phyloP scores from a whole-genome alignment of 2,329 filamentous ascomycete genomes.

The Onygenales sp. region DNA sequence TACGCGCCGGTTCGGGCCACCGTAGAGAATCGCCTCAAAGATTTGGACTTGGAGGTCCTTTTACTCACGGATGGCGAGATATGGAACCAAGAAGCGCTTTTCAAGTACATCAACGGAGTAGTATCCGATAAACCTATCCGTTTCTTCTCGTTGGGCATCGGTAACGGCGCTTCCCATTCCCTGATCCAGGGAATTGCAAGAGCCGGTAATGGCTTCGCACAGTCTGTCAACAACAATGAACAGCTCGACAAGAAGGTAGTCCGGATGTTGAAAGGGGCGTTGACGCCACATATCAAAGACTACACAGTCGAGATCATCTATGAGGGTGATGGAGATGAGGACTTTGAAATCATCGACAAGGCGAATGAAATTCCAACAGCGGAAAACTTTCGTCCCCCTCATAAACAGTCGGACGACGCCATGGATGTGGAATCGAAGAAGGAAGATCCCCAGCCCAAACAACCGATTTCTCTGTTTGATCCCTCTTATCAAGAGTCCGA shows the following conservation, averaged over 20 bases:
- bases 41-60: constrained; percentile 44
- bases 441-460: constrained; percentile 16
- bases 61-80: constrained; percentile 49
- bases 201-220: constrained; percentile 51
- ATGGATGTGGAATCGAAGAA: constrained; percentile 11
- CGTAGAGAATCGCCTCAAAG: constrained; percentile 36
- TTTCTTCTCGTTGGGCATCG: constrained; percentile 49
- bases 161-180: constrained; percentile 44
- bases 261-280: constrained; percentile 62
- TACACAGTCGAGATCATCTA: constrained; percentile 58
- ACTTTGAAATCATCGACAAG: constrained; percentile 55
- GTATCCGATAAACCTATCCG: constrained; percentile 37
- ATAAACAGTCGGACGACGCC: constrained; percentile 1
- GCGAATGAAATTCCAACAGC: constrained; percentile 20
- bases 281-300: constrained; percentile 57
- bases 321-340: constrained; percentile 23
- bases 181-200: constrained; percentile 51
- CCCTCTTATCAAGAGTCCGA: constrained; percentile 29
- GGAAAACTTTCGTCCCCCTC: neutral
- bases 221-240: constrained; percentile 53
- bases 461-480: constrained; percentile 54
- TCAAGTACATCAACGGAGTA: constrained; percentile 39
- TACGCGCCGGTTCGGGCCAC: constrained; percentile 37
- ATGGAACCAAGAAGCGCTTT: constrained; percentile 40
- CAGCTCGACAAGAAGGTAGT: constrained; percentile 61